phyloP scores from a whole-genome alignment of 192 early-diverging fungal genomes.

The Entophlyctis luteolus region DNA sequence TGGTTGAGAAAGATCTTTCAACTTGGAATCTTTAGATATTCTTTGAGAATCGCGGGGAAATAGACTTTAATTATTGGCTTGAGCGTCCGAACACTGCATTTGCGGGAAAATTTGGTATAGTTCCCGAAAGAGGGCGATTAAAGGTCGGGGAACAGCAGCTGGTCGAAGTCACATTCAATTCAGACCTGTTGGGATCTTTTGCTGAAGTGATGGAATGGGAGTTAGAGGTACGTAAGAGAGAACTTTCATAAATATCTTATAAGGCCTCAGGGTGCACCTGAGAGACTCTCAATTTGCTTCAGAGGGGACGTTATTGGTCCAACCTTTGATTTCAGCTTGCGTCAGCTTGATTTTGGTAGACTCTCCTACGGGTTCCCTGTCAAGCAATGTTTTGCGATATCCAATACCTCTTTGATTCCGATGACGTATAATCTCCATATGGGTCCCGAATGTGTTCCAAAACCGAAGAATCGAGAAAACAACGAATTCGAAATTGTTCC shows the following conservation, averaged over 20 bases:
- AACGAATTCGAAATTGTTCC: conserved; percentile 43
- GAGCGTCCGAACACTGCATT: conserved; percentile 27
- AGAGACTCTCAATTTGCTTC: conserved; percentile 37
- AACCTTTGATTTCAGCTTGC: conserved; percentile 47
- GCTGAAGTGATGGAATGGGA: conserved; percentile 52
- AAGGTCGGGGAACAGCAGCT: conserved; percentile 40
- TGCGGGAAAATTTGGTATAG: conserved; percentile 50
- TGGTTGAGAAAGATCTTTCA: background rate
- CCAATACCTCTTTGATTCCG: conserved; percentile 54
- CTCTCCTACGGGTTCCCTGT: conserved; percentile 49
- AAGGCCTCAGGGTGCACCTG: conserved; percentile 40
- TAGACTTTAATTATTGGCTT: conserved; percentile 36
- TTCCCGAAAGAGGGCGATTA: conserved; percentile 40
- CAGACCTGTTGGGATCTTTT: conserved; percentile 51
- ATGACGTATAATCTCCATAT: conserved; percentile 45
- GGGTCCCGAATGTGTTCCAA: too few species aligned
- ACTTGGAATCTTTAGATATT: conserved; percentile 32
- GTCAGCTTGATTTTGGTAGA: conserved; percentile 39
- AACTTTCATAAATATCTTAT: background rate
- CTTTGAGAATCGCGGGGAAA: conserved; percentile 56
- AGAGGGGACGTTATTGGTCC: conserved; percentile 56
- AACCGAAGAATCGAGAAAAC: background rate
- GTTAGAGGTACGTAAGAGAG: conserved; percentile 39
- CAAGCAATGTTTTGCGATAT: conserved; percentile 25
- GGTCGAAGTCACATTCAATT: conserved; percentile 40